A percentile compares a stretch with the other conserved stretches of the same genome.
Evolutionary conservation across 2,329 filamentous ascomycete genomes (phyloP).

Genomic region (Lithohypha guttulata): DNA sequence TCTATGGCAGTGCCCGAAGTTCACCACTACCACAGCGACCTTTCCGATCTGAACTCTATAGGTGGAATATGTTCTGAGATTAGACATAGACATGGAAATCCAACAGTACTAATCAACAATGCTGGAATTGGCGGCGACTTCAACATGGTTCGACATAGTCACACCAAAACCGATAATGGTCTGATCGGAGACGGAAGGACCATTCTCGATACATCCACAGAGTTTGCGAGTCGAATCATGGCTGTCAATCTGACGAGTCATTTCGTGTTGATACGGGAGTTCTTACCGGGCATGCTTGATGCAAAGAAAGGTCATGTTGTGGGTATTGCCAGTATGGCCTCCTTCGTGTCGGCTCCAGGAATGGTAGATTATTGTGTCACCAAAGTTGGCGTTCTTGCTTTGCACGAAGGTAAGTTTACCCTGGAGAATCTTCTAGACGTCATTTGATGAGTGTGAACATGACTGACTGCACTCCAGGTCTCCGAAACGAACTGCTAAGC

Average conservation of each 20-base stretch:
- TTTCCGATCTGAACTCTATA: slow-evolving; percentile 49
- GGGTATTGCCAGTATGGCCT: slow-evolving; percentile 55
- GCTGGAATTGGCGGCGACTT: slow-evolving; percentile 53
- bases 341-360: slow-evolving; percentile 49
- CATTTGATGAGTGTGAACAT: too few species aligned
- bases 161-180: slow-evolving; percentile 40
- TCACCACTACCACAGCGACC: slow-evolving; percentile 60
- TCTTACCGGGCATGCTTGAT: slow-evolving; percentile 54
- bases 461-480: slow-evolving; percentile 11
- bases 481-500: slow-evolving; percentile 47
- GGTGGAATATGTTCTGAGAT: slow-evolving; percentile 32
- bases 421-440: too few species aligned
- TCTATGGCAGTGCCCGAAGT: slow-evolving; percentile 36
- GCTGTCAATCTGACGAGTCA: slow-evolving; percentile 60
- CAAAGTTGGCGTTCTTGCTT: slow-evolving; percentile 55
- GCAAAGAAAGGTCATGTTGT: slow-evolving; percentile 63
- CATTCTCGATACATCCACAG: slow-evolving; percentile 48
- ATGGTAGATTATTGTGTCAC: slow-evolving; percentile 58
- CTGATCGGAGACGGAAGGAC: slow-evolving; percentile 49
- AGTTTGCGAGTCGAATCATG: slow-evolving; percentile 55
- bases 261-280: slow-evolving; percentile 54
- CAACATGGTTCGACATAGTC: slow-evolving; percentile 33
- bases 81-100: slow-evolving; percentile 47
- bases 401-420: slow-evolving; percentile 59
- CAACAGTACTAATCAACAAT: slow-evolving; percentile 63